Percentiles rank a stretch among this genome's conserved stretches.
These are phyloP conservation scores for Malus sieversii DNA, from an alignment of 306 rosid genomes.

Conservation along the genomic window DNA sequence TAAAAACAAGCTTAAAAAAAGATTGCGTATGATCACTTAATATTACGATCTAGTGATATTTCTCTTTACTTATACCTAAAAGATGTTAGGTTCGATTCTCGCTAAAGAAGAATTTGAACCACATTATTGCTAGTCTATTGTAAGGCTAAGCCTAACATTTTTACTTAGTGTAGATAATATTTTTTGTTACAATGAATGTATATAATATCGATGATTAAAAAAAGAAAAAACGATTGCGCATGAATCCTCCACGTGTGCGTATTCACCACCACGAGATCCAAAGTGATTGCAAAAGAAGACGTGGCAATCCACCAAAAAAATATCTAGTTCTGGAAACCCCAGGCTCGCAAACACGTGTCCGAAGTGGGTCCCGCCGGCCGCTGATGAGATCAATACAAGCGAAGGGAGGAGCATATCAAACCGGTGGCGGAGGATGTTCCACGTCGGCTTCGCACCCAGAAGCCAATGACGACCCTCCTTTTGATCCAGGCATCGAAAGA, in stretches of 20 bases:
- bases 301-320: constrained; percentile 14
- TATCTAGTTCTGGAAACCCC: constrained; percentile 12
- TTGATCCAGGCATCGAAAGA: constrained; percentile 23
- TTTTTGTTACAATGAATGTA: no score
- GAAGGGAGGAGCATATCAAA: constrained; percentile 2
- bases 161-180: no score
- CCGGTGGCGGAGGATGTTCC: constrained; percentile 22
- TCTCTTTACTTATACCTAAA: rapidly evolving
- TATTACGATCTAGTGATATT: no score
- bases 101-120: rapidly evolving
- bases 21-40: no score
- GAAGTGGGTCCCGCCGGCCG: constrained; percentile 10
- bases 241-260: constrained; percentile 23
- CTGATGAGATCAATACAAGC: constrained; percentile 8
- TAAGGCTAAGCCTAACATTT: rapidly evolving
- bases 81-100: no score
- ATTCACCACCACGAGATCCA: constrained; percentile 17
- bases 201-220: background rate
- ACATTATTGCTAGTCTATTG: no score
- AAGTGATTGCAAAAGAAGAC: background rate
- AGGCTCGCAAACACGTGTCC: constrained; percentile 10
- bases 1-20: no score
- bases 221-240: background rate
- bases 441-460: constrained; percentile 20
- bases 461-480: constrained; percentile 31